These are phyloP conservation scores for Strombidium stylifer DNA, from an alignment of 73 alveolate species.

Conservation along the genomic window DNA sequence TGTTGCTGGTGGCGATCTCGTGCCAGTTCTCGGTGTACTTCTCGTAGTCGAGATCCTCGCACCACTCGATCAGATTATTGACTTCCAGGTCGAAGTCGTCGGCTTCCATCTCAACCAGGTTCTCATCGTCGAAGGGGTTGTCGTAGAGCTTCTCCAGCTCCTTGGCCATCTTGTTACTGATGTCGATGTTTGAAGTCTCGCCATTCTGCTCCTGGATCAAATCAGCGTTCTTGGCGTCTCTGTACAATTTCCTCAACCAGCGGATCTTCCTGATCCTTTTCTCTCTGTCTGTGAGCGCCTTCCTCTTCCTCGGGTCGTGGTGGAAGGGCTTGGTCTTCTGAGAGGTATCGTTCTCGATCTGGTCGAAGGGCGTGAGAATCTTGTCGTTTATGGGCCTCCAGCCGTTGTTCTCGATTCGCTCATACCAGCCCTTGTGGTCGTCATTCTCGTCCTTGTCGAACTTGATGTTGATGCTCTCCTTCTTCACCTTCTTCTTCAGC, in stretches of 20 bases:
- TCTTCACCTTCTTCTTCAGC: conserved; percentile 48
- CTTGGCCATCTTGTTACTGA: background rate
- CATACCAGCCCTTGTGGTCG: conserved; percentile 87
- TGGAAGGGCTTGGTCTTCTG: conserved; percentile 76
- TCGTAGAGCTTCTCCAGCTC: conserved; percentile 45
- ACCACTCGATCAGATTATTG: conserved; percentile 81
- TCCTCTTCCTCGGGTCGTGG: conserved; percentile 68
- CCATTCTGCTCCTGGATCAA: conserved; percentile 21
- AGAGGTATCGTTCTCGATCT: conserved; percentile 77
- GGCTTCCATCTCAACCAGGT: conserved; percentile 27
- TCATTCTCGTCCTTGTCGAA: conserved; percentile 62
- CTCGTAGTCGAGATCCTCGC: conserved; percentile 87
- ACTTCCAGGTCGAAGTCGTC: conserved; percentile 63
- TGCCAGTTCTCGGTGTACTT: conserved; percentile 83
- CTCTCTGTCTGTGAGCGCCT: conserved; percentile 67
- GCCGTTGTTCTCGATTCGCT: conserved; percentile 86
- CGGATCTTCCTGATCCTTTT: conserved; percentile 70
- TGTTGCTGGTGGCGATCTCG: conserved; percentile 76
- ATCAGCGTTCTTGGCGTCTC: conserved; percentile 79
- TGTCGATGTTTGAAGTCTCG: background rate
- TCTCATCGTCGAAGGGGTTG: conserved; percentile 60
- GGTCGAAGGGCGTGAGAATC: conserved; percentile 73
- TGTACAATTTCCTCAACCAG: conserved; percentile 79
- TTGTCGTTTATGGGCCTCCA: conserved; percentile 91
- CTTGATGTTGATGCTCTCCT: conserved; percentile 39